Evolutionary conservation across 352 stramenopile species (phyloP).

Genomic region (Aphanomyces cochlioides): DNA sequence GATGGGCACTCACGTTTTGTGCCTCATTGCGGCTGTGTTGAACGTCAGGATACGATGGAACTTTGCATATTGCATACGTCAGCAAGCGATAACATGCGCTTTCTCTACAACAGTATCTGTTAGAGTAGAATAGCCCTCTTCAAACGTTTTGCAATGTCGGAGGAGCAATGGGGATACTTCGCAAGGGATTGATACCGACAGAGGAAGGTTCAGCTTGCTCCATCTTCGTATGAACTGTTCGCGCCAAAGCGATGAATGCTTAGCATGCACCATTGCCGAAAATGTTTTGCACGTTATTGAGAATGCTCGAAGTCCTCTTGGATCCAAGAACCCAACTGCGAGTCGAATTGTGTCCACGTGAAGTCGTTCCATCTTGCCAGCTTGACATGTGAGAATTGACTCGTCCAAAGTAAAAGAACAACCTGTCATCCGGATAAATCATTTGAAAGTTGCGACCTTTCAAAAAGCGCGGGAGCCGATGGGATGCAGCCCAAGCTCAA

Average conservation of each 20-base stretch:
- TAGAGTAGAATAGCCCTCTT: no score
- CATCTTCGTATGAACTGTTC: constrained; percentile 14
- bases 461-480: neutral
- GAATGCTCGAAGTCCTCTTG: constrained; percentile 10
- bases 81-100: constrained; percentile 16
- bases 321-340: constrained; percentile 7
- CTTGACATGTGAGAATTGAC: neutral
- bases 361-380: constrained; percentile 4
- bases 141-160: neutral
- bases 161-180: constrained; percentile 1
- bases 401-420: neutral
- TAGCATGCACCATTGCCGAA: neutral
- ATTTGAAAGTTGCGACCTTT: neutral
- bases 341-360: constrained; percentile 9
- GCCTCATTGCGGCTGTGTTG: neutral
- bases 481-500: constrained; percentile 4
- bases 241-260: constrained; percentile 7
- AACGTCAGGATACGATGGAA: constrained; percentile 5
- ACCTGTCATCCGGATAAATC: constrained; percentile 4
- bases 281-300: neutral
- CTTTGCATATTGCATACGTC: neutral
- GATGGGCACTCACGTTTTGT: neutral
- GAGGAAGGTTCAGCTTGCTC: neutral
- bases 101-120: neutral
- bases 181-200: neutral